phyloP scores from a whole-genome alignment of 1,139 yeast species.

The Suhomyces anneliseae region DNA sequence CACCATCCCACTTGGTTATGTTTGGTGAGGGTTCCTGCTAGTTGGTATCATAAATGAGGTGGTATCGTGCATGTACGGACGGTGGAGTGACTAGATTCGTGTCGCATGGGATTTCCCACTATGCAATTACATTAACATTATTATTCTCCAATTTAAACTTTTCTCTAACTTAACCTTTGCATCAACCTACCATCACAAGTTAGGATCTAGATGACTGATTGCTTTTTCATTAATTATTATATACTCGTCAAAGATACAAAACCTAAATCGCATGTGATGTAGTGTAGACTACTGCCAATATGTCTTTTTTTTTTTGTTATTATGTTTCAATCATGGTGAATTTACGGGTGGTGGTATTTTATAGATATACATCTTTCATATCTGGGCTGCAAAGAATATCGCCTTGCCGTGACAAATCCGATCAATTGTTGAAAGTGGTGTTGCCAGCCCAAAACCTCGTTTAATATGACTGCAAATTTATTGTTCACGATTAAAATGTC shows the following conservation, averaged over 20 bases:
- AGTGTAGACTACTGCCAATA: too few relatives aligned
- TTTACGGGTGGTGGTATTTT: not conserved
- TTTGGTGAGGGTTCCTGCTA: too few relatives aligned
- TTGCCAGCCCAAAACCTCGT: not conserved
- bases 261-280: too few relatives aligned
- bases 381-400: not conserved
- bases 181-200: not conserved
- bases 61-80: not conserved
- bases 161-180: not conserved
- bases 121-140: too few relatives aligned
- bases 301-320: too few relatives aligned
- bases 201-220: not conserved
- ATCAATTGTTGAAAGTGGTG: not conserved
- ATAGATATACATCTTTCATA: not conserved
- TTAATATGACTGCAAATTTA: not conserved
- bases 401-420: not conserved
- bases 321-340: too few relatives aligned
- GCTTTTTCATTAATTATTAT: not conserved
- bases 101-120: not conserved
- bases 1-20: too few relatives aligned
- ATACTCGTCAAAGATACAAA: not conserved
- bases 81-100: not conserved
- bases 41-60: not conserved
- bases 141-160: not conserved
- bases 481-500: too few relatives aligned